Evolutionary conservation across 2,329 filamentous ascomycete genomes (phyloP).

Genomic region (Macrophomina phaseolina): DNA sequence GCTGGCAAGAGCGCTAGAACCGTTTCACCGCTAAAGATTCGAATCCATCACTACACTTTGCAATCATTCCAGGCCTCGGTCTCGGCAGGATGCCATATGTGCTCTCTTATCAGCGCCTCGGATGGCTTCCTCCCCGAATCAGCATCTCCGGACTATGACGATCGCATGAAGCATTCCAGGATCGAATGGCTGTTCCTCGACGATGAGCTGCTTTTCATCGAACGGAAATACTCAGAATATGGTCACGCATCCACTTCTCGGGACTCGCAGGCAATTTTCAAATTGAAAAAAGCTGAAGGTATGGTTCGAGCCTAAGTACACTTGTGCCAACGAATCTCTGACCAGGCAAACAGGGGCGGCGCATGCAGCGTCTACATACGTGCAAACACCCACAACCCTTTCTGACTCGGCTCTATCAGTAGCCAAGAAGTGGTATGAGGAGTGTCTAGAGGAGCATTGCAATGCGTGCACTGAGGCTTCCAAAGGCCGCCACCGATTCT

Average conservation of each 20-base stretch:
- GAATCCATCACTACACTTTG: neutral
- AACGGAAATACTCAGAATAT: neutral
- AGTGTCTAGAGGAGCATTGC: neutral
- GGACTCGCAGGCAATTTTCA: neutral
- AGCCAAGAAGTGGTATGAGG: neutral
- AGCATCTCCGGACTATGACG: neutral
- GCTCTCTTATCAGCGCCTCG: neutral
- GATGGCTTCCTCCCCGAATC: neutral
- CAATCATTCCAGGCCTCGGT: conserved; percentile 2
- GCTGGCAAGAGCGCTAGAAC: neutral
- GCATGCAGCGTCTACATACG: neutral
- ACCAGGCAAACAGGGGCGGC: neutral
- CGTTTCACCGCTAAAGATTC: neutral
- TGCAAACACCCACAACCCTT: neutral
- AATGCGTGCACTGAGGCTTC: neutral
- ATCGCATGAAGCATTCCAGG: neutral
- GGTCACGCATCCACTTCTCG: neutral
- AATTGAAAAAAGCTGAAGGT: neutral
- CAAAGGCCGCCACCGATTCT: neutral
- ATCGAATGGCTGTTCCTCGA: conserved; percentile 9
- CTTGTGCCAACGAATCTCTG: neutral
- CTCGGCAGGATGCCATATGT: neutral
- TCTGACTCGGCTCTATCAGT: neutral
- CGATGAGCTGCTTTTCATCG: conserved; percentile 8
- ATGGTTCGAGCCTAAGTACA: neutral